Evolutionary conservation across 345 rosid species (phyloP).

Genomic region (Linum trigynum): DNA sequence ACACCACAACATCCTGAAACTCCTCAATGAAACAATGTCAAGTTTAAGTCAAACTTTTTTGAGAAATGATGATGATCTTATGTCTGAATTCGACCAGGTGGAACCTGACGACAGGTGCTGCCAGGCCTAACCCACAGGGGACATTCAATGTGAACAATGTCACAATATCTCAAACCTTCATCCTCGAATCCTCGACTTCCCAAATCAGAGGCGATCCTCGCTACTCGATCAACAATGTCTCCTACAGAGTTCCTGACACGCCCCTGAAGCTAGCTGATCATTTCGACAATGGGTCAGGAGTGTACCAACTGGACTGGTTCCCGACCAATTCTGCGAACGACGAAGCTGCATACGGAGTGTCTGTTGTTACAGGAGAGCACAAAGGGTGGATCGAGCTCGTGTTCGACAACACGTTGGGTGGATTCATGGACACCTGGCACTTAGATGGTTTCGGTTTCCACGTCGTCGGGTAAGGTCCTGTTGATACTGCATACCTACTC

Average conservation of each 20-base stretch:
- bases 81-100: slow-evolving; percentile 18
- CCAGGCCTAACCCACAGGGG: slow-evolving; percentile 62
- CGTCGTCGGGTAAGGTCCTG: slow-evolving; percentile 28
- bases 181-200: slow-evolving; percentile 16
- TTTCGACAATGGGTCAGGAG: slow-evolving; percentile 22
- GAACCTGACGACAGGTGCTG: slow-evolving; percentile 47
- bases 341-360: slow-evolving; percentile 24
- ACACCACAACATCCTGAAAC: too few relatives aligned
- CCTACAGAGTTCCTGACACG: slow-evolving; percentile 34
- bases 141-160: slow-evolving; percentile 34
- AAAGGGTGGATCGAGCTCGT: slow-evolving; percentile 46
- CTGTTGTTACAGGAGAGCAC: slow-evolving; percentile 34
- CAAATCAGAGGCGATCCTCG: slow-evolving; percentile 14
- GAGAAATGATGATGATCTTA: too few relatives aligned
- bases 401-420: slow-evolving; percentile 23
- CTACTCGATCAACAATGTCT: slow-evolving; percentile 43
- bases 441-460: slow-evolving; percentile 50
- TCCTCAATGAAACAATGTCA: too few relatives aligned
- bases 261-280: slow-evolving; percentile 50
- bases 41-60: too few relatives aligned
- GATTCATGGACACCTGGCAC: slow-evolving; percentile 43
- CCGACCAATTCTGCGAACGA: slow-evolving; percentile 18
- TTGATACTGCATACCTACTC: too few relatives aligned
- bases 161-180: slow-evolving; percentile 30
- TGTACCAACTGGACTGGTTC: slow-evolving; percentile 28